phyloP scores from a whole-genome alignment of 2,329 filamentous ascomycete species.

The Albophoma yamanashiensis region DNA sequence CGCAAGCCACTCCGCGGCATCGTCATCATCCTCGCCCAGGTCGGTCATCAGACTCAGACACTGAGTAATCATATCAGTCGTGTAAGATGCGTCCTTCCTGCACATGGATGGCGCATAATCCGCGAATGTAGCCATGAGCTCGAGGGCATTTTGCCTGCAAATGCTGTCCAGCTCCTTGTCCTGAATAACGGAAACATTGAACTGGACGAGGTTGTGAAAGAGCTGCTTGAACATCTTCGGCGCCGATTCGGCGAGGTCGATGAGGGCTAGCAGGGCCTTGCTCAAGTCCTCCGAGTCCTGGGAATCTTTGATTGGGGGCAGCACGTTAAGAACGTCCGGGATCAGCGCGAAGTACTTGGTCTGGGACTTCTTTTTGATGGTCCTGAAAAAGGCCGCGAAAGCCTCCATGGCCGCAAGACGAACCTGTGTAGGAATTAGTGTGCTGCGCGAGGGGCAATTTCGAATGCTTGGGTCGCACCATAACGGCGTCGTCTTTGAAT shows the following conservation, averaged over 20 bases:
- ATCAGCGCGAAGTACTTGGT: constrained; percentile 79
- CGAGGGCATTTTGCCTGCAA: constrained; percentile 86
- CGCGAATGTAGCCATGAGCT: constrained; percentile 96
- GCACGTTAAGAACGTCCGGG: constrained; percentile 84
- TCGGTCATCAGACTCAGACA: constrained; percentile 98
- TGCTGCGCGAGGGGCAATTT: background rate
- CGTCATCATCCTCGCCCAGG: constrained; percentile 86
- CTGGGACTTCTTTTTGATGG: constrained; percentile 78
- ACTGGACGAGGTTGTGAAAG: constrained; percentile 88
- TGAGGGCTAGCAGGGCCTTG: constrained; percentile 79
- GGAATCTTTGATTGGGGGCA: constrained; percentile 86
- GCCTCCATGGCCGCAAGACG: constrained; percentile 92
- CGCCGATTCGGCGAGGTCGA: constrained; percentile 87
- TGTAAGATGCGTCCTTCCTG: constrained; percentile 86
- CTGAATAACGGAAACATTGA: constrained; percentile 86
- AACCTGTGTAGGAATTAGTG: constrained; percentile 42
- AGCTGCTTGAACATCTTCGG: constrained; percentile 95
- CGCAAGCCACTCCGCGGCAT: constrained; percentile 85
- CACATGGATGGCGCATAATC: constrained; percentile 93
- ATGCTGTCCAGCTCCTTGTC: constrained; percentile 91
- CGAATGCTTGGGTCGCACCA: constrained; percentile 37
- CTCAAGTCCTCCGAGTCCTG: constrained; percentile 86
- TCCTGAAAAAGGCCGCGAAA: constrained; percentile 92
- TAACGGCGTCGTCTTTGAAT: constrained; percentile 78
- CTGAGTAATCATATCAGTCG: constrained; percentile 94